Evolutionary conservation across 2,329 filamentous ascomycete species (phyloP).

Genomic region (Calonectria ilicicola): DNA sequence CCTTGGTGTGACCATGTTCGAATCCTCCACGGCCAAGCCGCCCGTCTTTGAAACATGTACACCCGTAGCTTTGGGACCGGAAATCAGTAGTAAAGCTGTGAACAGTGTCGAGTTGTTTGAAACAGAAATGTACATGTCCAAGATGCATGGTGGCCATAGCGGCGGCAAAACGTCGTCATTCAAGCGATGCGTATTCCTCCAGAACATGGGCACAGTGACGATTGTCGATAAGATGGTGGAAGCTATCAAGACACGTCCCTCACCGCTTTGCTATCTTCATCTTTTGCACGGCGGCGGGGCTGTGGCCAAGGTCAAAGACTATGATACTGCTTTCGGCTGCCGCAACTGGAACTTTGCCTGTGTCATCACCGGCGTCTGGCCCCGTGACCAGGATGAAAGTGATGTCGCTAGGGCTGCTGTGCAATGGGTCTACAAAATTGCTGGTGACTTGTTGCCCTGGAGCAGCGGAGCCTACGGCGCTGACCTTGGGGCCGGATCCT

Average conservation of each 20-base stretch:
- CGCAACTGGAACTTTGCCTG: constrained; percentile 75
- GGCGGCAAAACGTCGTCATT: constrained; percentile 72
- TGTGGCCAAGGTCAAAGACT: constrained; percentile 54
- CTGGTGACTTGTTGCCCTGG: constrained; percentile 58
- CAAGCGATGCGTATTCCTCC: constrained; percentile 73
- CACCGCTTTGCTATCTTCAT: constrained; percentile 70
- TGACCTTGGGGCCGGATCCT: constrained; percentile 73
- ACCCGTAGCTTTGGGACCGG: constrained; percentile 47
- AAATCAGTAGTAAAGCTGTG: constrained; percentile 49
- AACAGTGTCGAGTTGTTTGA: constrained; percentile 67
- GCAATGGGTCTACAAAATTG: constrained; percentile 69
- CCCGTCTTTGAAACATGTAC: constrained; percentile 22
- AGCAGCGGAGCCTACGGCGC: constrained; percentile 67
- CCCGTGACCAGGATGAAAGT: constrained; percentile 62
- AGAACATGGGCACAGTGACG: constrained; percentile 52
- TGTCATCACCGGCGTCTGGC: constrained; percentile 73
- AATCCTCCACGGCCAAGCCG: constrained; percentile 47
- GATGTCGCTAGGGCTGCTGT: constrained; percentile 51
- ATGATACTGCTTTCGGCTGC: constrained; percentile 70
- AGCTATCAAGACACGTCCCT: constrained; percentile 62
- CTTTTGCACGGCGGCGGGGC: constrained; percentile 70
- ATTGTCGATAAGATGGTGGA: constrained; percentile 53
- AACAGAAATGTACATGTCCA: constrained; percentile 70
- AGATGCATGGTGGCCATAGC: constrained; percentile 69
- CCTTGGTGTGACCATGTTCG: constrained; percentile 65